A percentile compares a stretch with the other conserved stretches of the same genome.
Conservation (phyloP, 257 asterid genomes). For the Solanum etuberosum region DNA sequence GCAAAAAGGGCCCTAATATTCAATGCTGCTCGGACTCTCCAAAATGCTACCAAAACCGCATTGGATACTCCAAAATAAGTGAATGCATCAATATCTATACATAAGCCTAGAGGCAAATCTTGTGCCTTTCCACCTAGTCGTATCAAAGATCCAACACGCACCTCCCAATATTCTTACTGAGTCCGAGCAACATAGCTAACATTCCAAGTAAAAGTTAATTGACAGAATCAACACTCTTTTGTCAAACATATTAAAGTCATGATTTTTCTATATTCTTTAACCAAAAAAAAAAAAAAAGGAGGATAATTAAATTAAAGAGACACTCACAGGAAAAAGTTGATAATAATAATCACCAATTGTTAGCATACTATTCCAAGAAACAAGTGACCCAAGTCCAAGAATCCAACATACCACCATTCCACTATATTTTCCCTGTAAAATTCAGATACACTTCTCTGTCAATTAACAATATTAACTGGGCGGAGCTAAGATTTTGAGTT, state of each 20-base stretch:
- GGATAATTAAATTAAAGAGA: not conserved
- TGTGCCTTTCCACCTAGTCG: not conserved
- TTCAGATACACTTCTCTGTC: not conserved
- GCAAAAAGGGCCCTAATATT: not conserved
- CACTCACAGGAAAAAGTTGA: slow-evolving; percentile 49
- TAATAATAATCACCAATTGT: slow-evolving; percentile 73
- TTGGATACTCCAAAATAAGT: not conserved
- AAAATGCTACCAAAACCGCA: not conserved
- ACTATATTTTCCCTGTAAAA: slow-evolving; percentile 45
- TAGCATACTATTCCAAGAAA: slow-evolving; percentile 78
- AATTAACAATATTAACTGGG: not conserved
- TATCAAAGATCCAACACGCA: not conserved
- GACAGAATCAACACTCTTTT: not conserved
- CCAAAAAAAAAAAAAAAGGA: accelerated
- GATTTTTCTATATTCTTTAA: not conserved
- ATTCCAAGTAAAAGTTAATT: not conserved
- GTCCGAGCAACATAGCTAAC: not conserved
- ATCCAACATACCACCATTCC: slow-evolving; percentile 62
- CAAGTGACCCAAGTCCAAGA: slow-evolving; percentile 77
- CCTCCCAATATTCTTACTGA: not conserved
- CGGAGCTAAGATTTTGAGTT: not conserved
- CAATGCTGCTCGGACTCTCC: not conserved
- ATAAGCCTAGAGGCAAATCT: not conserved
- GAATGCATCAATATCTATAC: not conserved
- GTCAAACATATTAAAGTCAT: not conserved